phyloP scores from a whole-genome alignment of 2,329 filamentous ascomycete genomes.

The Talaromyces sp. region DNA sequence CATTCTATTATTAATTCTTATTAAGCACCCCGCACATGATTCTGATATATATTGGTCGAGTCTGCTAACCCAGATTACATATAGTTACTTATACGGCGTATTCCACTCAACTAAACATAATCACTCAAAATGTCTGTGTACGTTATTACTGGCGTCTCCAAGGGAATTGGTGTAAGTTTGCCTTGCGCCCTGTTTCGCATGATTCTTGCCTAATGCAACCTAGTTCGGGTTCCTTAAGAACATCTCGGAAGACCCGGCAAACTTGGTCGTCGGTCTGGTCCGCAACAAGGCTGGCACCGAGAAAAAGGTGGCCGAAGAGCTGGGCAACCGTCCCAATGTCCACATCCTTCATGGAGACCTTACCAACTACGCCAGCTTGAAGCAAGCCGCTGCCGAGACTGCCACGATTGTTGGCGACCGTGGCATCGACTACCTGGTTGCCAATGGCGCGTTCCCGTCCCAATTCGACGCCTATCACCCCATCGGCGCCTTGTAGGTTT shows the following conservation, averaged over 20 bases:
- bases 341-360: conserved; percentile 25
- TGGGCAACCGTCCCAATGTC: conserved; percentile 20
- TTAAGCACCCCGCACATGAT: no score
- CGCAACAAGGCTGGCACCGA: conserved; percentile 44
- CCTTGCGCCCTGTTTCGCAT: background rate
- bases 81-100: no score
- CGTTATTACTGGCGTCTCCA: conserved; percentile 21
- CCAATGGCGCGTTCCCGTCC: conserved; percentile 43
- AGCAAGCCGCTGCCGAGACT: conserved; percentile 8
- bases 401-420: conserved; percentile 17
- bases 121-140: conserved; percentile 17
- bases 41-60: no score
- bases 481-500: conserved; percentile 37
- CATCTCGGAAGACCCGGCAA: conserved; percentile 40
- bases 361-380: no score
- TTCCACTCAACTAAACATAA: no score
- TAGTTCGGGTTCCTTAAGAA: conserved; percentile 49
- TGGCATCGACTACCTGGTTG: conserved; percentile 48
- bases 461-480: conserved; percentile 22
- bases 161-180: conserved; percentile 17
- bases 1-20: no score
- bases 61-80: no score
- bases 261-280: conserved; percentile 45
- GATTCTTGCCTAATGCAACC: background rate
- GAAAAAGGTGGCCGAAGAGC: conserved; percentile 38